Evolutionary conservation across 2,329 filamentous ascomycete species (phyloP), one percentile per base, ranked within the genome.

Genomic region (Aspergillus unguis): DNA sequence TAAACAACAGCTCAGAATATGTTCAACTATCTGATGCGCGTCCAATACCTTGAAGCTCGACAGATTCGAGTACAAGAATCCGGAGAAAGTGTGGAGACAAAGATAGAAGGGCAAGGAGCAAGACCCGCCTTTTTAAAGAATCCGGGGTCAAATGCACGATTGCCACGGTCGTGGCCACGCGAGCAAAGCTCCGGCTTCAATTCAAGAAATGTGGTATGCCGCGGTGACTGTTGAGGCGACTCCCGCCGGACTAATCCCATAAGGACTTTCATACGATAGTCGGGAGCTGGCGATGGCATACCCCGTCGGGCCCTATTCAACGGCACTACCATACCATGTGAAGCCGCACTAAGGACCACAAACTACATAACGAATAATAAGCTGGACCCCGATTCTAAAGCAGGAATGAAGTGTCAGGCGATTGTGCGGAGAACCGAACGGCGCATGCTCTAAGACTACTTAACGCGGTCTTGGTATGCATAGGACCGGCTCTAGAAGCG

Each of bases 131-230:
- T 52, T 48, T 59, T 59, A 61, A 57, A 49, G 59, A 48, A 63
- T 60, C 51, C 59, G 59, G 55, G 62, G 62, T 60, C 50, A 38
- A 49, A 59, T 59, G 58, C 56, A 55, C 40, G 51, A 50, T 41
- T 31, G 25, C 46, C 36, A 44, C 29, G 42, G 42, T 44, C 50
- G 51, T 45, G 36, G 27, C 10, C 38, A 25, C 25, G 40, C 36
- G 26, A 45, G 38, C 46, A 11, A 36, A 44, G 25, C 40, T 26
- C 36, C 37, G 25, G 49, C 23, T 43, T 35, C 37, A 44, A 9
- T 28, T 26, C 25, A 26, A 44, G 35, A 40, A 11, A 52, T 33
- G 44, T 40, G 42, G 33, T 29, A 42, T 45, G 29, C 44, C 41
- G 29, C 23, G 3, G 41, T 33, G 9, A 23, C 41, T 44, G 17